Conservation (phyloP, 768 basidiomycete genomes). For the Panaeolus papilionaceus region DNA sequence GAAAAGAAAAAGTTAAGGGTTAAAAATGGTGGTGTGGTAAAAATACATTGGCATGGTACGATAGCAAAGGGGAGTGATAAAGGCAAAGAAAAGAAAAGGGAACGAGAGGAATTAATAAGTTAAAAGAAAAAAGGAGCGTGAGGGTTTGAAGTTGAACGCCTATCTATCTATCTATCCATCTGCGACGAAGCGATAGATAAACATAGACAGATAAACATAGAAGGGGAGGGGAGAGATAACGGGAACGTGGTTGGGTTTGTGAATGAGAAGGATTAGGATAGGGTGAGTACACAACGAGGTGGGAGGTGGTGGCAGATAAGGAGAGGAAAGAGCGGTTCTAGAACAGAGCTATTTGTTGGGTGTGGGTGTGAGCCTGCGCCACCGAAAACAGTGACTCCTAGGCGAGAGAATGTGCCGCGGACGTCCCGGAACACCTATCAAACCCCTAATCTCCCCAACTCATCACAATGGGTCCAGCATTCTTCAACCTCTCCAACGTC, state of each 20-base stretch:
- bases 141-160: too few species aligned
- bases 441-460: conserved; percentile 4
- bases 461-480: conserved; percentile 8
- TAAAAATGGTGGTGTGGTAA: too few species aligned
- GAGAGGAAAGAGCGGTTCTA: neutral
- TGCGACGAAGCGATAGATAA: neutral
- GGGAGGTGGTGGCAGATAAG: neutral
- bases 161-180: neutral
- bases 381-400: neutral
- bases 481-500: conserved; percentile 4
- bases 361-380: neutral
- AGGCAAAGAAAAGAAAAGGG: too few species aligned
- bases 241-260: neutral
- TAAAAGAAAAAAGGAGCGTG: too few species aligned
- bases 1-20: too few species aligned
- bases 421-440: neutral
- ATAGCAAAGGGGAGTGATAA: too few species aligned
- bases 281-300: neutral
- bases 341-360: neutral
- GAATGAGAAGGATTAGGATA: neutral
- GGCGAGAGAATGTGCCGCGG: neutral
- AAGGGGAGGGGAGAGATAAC: neutral
- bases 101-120: too few species aligned
- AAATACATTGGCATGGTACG: too few species aligned
- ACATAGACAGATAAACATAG: neutral